Percentiles rank a stretch among this genome's conserved stretches.
Conservation (phyloP, 331 rosid species). For the Malus hybrid region DNA sequence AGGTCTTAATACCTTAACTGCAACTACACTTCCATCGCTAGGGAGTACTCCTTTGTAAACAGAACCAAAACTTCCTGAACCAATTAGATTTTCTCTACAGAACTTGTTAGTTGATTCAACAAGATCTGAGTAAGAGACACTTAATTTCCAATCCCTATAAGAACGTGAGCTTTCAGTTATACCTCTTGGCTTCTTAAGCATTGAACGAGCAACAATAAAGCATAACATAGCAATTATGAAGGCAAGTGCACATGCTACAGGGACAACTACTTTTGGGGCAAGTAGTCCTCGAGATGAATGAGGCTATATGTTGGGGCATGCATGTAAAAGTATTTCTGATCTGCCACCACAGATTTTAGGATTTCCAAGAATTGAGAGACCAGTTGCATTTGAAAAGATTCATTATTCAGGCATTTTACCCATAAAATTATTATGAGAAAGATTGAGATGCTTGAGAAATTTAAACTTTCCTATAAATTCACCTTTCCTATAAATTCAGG, state of each 20-base stretch:
- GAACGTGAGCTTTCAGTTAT: background rate
- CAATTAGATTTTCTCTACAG: background rate
- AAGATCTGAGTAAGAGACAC: background rate
- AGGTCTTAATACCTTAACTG: background rate
- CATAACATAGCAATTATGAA: background rate
- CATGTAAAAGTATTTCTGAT: background rate
- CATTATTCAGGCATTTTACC: background rate
- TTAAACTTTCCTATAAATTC: background rate
- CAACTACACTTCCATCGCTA: background rate
- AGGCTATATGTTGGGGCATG: background rate
- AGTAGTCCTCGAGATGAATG: background rate
- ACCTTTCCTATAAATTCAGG: too few relatives aligned
- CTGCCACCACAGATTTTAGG: constrained; percentile 6
- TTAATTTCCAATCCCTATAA: background rate
- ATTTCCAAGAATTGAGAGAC: constrained; percentile 14
- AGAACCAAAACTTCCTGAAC: background rate
- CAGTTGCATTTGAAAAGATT: background rate
- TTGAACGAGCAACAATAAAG: background rate
- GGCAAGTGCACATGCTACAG: background rate
- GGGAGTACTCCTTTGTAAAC: background rate
- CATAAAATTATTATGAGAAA: background rate
- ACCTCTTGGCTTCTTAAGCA: background rate
- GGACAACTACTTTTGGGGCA: background rate
- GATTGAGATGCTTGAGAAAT: background rate
- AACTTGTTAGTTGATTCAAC: background rate